Evolutionary conservation across 768 basidiomycete genomes (phyloP), one percentile per base, ranked within the genome.

Genomic region (Agaricus bisporus): DNA sequence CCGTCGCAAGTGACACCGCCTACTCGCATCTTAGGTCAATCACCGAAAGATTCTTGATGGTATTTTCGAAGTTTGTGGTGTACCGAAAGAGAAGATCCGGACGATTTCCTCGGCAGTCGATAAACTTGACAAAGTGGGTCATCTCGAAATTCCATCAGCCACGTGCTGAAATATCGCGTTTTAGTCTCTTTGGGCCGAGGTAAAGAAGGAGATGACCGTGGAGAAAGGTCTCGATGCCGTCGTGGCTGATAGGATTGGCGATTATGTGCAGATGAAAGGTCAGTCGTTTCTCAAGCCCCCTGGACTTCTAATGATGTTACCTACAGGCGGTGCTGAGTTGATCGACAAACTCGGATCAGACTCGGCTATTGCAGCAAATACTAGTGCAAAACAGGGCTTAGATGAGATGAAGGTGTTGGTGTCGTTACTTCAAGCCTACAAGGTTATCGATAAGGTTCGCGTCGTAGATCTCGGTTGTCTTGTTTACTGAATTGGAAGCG

Each of bases 1-100:
- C 46, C n/a, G 18, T n/a, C 38, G 15, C 38, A 22, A 22, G 3
- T 17, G 7, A 36, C 8, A 9, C 18, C 17, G 32, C 17, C 4
- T 20, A 47, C n/a, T 49, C 41, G 26, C 32, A 28, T 11, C n/a
- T 17, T 29, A 95, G 91, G 71, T 97, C 55, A 99, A 99, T 68
- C 88, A 99, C 77, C 81, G 97, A 46, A 98, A 95, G 72, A 89
- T 99, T 57, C 77, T 99, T 12, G 97, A 99, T 66, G 97, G 95
- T 26, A 88, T 99, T 56, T 98, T 98, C 63, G 87, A 92, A 63
- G 86, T 98, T 2, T 98, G 95, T 60, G 97, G 97, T 50, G 97
- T 99, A 4, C 88, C 94, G 0, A 61, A 73, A 20, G 91, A 92
- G 22, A 97, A 93, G 71, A 94, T 91, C 46, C 81, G 95, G 5